Percentiles rank a stretch among this genome's conserved stretches.
Conservation (phyloP, 345 rosid genomes). For the Laguncularia racemosa region DNA sequence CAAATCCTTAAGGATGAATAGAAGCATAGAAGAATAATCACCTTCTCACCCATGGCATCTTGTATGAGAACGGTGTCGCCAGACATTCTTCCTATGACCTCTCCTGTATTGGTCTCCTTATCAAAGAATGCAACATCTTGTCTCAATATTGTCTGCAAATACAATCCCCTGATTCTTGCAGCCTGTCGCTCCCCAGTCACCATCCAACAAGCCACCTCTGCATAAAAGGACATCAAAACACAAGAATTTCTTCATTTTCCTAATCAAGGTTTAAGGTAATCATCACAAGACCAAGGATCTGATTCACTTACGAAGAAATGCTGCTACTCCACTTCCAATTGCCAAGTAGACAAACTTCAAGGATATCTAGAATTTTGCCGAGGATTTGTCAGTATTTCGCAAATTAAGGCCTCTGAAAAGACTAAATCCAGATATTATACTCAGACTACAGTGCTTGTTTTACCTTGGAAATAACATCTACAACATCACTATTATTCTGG, state of each 20-base stretch:
- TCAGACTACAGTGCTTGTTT: background rate
- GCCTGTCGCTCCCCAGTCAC: conserved; percentile 88
- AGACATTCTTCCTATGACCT: conserved; percentile 93
- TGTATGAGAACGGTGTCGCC: conserved; percentile 92
- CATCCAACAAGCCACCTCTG: conserved; percentile 92
- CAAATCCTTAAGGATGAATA: background rate
- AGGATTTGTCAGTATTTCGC: background rate
- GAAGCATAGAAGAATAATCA: conserved; percentile 9
- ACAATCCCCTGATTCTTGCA: conserved; percentile 54
- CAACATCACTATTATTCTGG: conserved; percentile 29
- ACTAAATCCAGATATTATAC: background rate
- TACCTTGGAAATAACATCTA: conserved; percentile 55
- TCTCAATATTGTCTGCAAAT: conserved; percentile 67
- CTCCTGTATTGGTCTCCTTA: conserved; percentile 74
- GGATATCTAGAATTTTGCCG: conserved; percentile 38
- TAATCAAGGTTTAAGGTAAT: background rate
- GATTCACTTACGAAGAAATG: conserved; percentile 65
- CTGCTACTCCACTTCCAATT: conserved; percentile 49
- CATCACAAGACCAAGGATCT: background rate
- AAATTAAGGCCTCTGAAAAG: background rate
- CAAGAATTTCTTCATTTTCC: background rate
- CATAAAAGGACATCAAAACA: conserved; percentile 2
- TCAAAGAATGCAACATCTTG: conserved; percentile 85
- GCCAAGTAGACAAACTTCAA: conserved; percentile 74
- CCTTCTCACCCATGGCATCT: conserved; percentile 98